Evolutionary conservation across 257 asterid genomes (phyloP).

Genomic region (Solanum tarijense): DNA sequence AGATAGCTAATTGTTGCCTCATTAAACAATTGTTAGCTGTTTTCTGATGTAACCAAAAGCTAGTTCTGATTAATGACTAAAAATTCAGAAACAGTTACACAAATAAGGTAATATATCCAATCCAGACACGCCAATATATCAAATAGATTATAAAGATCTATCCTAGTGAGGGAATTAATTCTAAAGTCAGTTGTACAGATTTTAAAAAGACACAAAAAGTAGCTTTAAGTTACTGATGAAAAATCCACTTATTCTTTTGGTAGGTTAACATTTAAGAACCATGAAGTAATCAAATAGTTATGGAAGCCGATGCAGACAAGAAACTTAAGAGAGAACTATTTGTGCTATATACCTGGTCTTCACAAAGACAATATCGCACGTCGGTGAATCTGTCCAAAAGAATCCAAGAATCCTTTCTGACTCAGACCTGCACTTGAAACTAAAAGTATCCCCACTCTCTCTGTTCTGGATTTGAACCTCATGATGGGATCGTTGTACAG

Average conservation of each 20-base stretch:
- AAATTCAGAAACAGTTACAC: background rate
- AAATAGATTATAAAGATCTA: background rate
- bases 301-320: background rate
- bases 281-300: background rate
- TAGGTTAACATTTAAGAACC: background rate
- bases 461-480: conserved; percentile 80
- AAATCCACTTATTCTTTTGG: background rate
- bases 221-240: background rate
- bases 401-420: conserved; percentile 84
- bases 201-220: background rate
- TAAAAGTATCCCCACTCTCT: conserved; percentile 46
- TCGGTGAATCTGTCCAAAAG: conserved; percentile 88
- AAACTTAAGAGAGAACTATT: background rate
- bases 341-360: conserved; percentile 58
- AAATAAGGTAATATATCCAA: background rate
- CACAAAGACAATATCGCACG: conserved; percentile 70
- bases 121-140: background rate
- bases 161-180: background rate
- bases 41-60: background rate
- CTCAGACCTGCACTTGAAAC: conserved; percentile 63
- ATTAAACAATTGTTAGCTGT: background rate
- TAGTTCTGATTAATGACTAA: background rate
- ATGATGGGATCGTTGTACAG: conserved; percentile 69
- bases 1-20: background rate
- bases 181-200: background rate